phyloP scores from a whole-genome alignment of 2,329 filamentous ascomycete species.

The Septoria linicola region DNA sequence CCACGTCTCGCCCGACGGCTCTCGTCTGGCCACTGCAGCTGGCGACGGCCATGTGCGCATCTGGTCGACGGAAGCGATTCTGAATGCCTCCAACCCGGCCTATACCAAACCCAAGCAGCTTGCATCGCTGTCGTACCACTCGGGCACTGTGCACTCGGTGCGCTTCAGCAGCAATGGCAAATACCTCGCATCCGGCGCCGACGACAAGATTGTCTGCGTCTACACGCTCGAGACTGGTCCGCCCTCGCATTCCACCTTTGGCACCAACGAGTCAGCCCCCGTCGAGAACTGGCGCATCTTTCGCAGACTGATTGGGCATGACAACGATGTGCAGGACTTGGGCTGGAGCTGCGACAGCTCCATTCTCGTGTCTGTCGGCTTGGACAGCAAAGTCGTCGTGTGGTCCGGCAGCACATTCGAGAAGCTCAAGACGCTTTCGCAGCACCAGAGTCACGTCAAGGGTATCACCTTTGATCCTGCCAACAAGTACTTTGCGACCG shows the following conservation, averaged over 20 bases:
- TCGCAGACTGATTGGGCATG: constrained; percentile 88
- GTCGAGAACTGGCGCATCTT: constrained; percentile 98
- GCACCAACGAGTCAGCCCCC: constrained; percentile 82
- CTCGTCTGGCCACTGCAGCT: constrained; percentile 86
- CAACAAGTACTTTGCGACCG: constrained; percentile 98
- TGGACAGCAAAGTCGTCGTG: constrained; percentile 96
- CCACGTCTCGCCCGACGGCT: constrained; percentile 92
- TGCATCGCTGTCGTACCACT: constrained; percentile 97
- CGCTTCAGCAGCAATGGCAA: constrained; percentile 94
- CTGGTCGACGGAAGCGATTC: constrained; percentile 94
- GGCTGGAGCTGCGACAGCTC: constrained; percentile 97
- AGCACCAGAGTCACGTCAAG: constrained; percentile 97
- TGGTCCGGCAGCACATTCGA: constrained; percentile 99
- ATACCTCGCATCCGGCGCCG: constrained; percentile 93
- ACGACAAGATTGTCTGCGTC: constrained; percentile 98
- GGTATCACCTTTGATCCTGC: constrained; percentile 98
- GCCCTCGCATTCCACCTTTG: constrained; percentile 73
- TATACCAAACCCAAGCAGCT: constrained; percentile 84
- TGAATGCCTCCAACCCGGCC: constrained; percentile 69
- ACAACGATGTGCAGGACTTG: constrained; percentile 97
- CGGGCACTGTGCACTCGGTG: constrained; percentile 94
- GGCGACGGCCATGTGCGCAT: constrained; percentile 97
- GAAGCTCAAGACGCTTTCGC: constrained; percentile 88
- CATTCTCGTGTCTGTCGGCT: constrained; percentile 88
- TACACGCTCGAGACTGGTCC: constrained; percentile 87